A percentile compares a stretch with the other conserved stretches of the same genome.
Conservation (phyloP, 306 rosid species). For the Medicago arabica region DNA sequence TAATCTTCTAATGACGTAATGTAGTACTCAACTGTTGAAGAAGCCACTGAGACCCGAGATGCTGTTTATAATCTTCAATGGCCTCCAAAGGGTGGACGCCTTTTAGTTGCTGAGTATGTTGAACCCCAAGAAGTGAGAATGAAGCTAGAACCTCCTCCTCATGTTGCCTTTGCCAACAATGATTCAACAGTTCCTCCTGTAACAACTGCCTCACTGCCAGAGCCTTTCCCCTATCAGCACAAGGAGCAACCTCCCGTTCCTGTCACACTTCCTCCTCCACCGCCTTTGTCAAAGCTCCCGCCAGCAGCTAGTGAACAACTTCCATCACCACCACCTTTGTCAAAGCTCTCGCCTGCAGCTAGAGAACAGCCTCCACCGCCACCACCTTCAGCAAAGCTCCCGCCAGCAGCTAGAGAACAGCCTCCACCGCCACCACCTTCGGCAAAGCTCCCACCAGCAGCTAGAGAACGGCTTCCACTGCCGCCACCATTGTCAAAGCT, state of each 20-base stretch:
- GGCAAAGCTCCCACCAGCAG: constrained; percentile 54
- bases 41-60: constrained; percentile 82
- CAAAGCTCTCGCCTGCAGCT: not conserved
- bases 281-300: not conserved
- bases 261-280: constrained; percentile 44
- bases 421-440: constrained; percentile 54
- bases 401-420: constrained; percentile 62
- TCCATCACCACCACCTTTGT: not conserved
- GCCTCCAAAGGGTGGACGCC: constrained; percentile 94
- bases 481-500: constrained; percentile 48
- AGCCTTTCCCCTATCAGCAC: constrained; percentile 43
- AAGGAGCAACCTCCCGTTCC: constrained; percentile 46
- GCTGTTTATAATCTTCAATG: constrained; percentile 90
- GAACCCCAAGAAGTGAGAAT: constrained; percentile 82
- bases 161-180: constrained; percentile 47
- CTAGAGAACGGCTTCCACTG: constrained; percentile 69
- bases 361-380: not conserved
- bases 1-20: constrained; percentile 27
- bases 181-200: constrained; percentile 54
- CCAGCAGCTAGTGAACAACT: not conserved
- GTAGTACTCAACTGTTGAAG: constrained; percentile 85
- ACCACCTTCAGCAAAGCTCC: constrained; percentile 46
- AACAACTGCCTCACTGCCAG: constrained; percentile 52
- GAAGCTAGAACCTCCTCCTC: constrained; percentile 67
- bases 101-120: constrained; percentile 76